Evolutionary conservation across 768 basidiomycete genomes (phyloP), one percentile per base, ranked within the genome.

Genomic region (Dioszegia aurantiaca): DNA sequence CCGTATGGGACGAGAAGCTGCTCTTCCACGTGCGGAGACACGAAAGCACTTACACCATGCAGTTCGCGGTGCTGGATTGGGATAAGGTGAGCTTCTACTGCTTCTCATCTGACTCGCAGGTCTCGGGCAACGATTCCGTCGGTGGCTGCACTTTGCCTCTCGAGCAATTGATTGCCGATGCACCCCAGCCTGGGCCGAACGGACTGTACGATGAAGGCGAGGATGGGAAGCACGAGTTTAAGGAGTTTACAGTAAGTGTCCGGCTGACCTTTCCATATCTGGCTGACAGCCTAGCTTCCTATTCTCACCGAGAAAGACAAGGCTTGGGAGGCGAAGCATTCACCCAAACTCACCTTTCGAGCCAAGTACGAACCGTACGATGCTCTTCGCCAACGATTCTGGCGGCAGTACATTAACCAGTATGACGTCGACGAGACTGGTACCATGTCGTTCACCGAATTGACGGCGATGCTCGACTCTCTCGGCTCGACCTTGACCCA

Each of bases 351-450:
- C 17, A 61, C 55, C 14, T 44, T 6, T 64, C 88, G 89, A 23
- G 94, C 93, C 10, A 94, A 87, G 77, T 99, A 91, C 77, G 91
- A 95, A 71, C 90, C 95, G 0, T 99, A 98, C 70, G 89, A 86
- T 59, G 87, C 89, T 16, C 82, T 94, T 9, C 87, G 90, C 0
- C 90, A 91, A 69, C 84, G 83, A 2, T 92, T 93, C 81, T 95
- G 92, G 92, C 80, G 85, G 1, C 86, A 88, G 62, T 92, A 90
- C 74, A 82, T 94, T 39, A 83, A 83, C 49, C 88, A 93, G 64
- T 98, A 97, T 77, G 93, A 95, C 65, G 82, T 86, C 0, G 91
- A 93, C 75, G 89, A 92, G 60, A 87, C 85, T 0, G 79, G 79
- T 21, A 74, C 82, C 1, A 78, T 93, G 39, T 91, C 90, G 0